Percentiles rank a stretch among this genome's conserved stretches.
Evolutionary conservation across 2,329 filamentous ascomycete genomes (phyloP).

Genomic region (Xylaria sp.): DNA sequence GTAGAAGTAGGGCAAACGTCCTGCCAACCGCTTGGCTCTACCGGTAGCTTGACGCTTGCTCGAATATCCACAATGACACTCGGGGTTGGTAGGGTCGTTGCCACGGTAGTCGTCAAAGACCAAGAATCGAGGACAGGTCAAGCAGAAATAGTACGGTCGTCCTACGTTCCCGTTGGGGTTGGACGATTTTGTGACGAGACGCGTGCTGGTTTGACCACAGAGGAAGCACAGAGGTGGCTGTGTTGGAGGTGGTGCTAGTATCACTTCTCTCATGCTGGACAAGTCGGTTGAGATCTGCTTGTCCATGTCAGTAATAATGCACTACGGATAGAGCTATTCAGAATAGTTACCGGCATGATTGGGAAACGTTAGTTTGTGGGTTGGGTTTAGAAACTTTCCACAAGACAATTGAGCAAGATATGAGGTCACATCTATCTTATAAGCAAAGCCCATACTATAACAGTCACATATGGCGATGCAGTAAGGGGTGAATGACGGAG

Average conservation of each 20-base stretch:
- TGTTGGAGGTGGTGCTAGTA: neutral
- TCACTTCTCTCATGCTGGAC: neutral
- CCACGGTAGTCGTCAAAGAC: conserved; percentile 18
- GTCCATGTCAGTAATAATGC: neutral
- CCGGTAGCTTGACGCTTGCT: conserved; percentile 7
- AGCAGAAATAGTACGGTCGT: conserved; percentile 22
- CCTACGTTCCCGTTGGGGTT: conserved; percentile 26
- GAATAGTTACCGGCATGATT: neutral
- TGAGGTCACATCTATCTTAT: too few relatives aligned
- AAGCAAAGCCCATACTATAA: too few relatives aligned
- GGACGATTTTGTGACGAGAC: conserved; percentile 3
- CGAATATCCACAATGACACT: conserved; percentile 8
- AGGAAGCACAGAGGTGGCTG: neutral
- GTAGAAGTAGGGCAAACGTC: conserved; percentile 8
- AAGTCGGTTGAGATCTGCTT: neutral
- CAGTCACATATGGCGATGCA: too few relatives aligned
- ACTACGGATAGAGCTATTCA: neutral
- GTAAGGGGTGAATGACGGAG: too few relatives aligned
- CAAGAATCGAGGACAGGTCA: conserved; percentile 12
- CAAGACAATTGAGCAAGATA: too few relatives aligned
- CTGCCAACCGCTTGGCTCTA: neutral
- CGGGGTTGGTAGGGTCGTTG: conserved; percentile 22
- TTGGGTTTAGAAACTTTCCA: neutral
- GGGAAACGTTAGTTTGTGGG: neutral
- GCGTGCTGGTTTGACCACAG: neutral